Conservation (phyloP, 306 rosid genomes). For the Cotoneaster glaucophyllus region DNA sequence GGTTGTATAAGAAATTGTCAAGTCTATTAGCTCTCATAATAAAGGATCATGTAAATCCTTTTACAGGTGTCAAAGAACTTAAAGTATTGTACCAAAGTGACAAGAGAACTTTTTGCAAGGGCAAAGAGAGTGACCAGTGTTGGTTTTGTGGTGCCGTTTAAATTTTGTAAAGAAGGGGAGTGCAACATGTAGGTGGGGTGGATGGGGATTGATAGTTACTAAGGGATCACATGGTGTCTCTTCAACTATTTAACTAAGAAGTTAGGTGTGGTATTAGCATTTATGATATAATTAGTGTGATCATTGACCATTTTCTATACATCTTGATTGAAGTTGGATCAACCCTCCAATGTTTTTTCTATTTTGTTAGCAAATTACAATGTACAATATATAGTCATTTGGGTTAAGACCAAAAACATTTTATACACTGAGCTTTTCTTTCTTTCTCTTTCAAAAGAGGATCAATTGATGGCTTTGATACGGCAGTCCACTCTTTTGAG, state of each 20-base stretch:
- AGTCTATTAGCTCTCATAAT: background rate
- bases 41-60: background rate
- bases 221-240: constrained; percentile 22
- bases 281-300: constrained; percentile 18
- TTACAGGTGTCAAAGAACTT: background rate
- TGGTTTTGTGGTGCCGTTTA: background rate
- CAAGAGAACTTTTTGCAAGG: background rate
- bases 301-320: background rate
- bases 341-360: background rate
- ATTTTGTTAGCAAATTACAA: background rate
- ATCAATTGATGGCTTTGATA: too few species aligned
- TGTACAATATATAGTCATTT: background rate
- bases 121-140: background rate
- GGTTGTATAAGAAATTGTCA: too few species aligned
- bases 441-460: background rate
- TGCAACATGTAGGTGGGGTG: constrained; percentile 49
- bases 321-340: constrained; percentile 1
- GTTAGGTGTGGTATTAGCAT: constrained; percentile 26
- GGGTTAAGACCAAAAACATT: background rate
- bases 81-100: background rate
- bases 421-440: too few species aligned
- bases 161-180: background rate
- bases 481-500: too few species aligned
- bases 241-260: constrained; percentile 24
- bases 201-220: constrained; percentile 61